Conservation (phyloP, 2,329 filamentous ascomycete genomes). For the Amauroascus niger region DNA sequence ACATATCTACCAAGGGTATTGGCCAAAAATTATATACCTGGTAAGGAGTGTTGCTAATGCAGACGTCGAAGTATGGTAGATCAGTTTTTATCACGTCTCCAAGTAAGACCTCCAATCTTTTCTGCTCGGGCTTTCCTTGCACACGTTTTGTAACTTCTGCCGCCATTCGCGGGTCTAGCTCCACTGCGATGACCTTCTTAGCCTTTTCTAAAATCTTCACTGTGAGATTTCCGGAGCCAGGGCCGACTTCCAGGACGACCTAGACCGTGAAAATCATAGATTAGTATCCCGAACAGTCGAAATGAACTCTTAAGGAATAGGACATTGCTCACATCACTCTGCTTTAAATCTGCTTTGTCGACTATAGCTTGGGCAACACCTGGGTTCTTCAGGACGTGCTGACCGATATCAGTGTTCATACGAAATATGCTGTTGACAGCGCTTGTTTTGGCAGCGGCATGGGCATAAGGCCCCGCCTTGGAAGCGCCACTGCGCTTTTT, state of each 20-base stretch:
- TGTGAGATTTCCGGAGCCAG: slow-evolving; percentile 81
- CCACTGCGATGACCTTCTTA: slow-evolving; percentile 73
- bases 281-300: background rate
- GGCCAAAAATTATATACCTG: slow-evolving; percentile 40
- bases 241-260: slow-evolving; percentile 83
- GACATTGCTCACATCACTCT: slow-evolving; percentile 53
- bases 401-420: slow-evolving; percentile 85
- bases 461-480: slow-evolving; percentile 32
- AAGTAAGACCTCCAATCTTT: slow-evolving; percentile 74
- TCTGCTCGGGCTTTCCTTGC: slow-evolving; percentile 75
- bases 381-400: slow-evolving; percentile 88
- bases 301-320: background rate
- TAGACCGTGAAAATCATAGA: slow-evolving; percentile 26
- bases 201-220: slow-evolving; percentile 80
- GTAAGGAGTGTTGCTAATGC: slow-evolving; percentile 68
- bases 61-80: slow-evolving; percentile 69
- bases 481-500: slow-evolving; percentile 45
- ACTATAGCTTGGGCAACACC: slow-evolving; percentile 75
- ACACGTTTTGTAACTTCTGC: slow-evolving; percentile 91
- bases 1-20: background rate
- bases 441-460: slow-evolving; percentile 40
- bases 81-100: slow-evolving; percentile 91
- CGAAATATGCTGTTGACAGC: slow-evolving; percentile 82
- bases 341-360: slow-evolving; percentile 79
- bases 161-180: slow-evolving; percentile 93